Percentiles rank a stretch among this genome's conserved stretches.
Conservation (phyloP, 148 eudicot genomes). For the Chenopodium berlandieri region DNA sequence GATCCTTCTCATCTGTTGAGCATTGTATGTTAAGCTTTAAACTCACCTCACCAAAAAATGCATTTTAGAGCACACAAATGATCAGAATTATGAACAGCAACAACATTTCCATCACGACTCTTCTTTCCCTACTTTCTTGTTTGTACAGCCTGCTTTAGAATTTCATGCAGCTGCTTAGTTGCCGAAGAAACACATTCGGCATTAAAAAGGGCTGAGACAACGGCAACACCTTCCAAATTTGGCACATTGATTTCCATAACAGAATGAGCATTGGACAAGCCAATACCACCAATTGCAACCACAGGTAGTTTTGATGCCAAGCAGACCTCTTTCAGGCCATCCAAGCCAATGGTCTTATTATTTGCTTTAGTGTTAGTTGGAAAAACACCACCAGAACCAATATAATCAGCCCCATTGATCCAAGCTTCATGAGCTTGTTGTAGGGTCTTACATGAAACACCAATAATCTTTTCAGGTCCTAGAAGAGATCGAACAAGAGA, state of each 20-base stretch:
- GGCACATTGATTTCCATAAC: constrained; percentile 61
- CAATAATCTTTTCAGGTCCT: constrained; percentile 81
- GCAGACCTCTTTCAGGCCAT: constrained; percentile 69
- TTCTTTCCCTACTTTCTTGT: constrained; percentile 13
- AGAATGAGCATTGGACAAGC: constrained; percentile 49
- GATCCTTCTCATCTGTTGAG: neutral
- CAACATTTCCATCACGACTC: neutral
- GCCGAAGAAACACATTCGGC: constrained; percentile 53
- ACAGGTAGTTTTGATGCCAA: constrained; percentile 78
- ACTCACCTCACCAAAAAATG: neutral
- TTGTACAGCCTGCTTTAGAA: constrained; percentile 40
- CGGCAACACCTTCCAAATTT: constrained; percentile 76
- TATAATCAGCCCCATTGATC: constrained; percentile 81
- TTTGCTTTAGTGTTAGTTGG: constrained; percentile 85
- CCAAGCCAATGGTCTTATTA: constrained; percentile 64
- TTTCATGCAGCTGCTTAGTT: constrained; percentile 48
- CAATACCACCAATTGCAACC: constrained; percentile 90
- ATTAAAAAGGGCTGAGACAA: constrained; percentile 81
- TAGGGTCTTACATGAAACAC: constrained; percentile 80
- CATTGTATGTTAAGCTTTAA: neutral
- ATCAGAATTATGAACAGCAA: neutral
- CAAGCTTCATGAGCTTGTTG: constrained; percentile 83
- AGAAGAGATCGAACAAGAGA: constrained; percentile 55
- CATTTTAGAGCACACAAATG: neutral
- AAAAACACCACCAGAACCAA: constrained; percentile 87